phyloP scores from a whole-genome alignment of 192 early-diverging fungal species.

The Lobosporangium transversale region DNA sequence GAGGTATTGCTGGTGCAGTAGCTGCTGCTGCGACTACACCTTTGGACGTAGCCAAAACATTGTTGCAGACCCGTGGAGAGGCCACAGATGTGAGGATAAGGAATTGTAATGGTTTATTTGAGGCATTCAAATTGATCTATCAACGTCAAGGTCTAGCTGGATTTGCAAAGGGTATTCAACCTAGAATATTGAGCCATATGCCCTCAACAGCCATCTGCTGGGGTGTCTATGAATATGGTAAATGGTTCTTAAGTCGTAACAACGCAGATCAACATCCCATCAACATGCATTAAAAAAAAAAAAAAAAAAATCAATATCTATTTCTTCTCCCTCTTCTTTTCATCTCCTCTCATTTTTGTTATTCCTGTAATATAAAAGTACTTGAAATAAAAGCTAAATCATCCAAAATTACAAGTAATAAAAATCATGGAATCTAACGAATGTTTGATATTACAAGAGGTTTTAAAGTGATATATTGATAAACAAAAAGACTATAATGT shows the following conservation, averaged over 20 bases:
- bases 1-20: slow-evolving; percentile 88
- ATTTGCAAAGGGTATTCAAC: slow-evolving; percentile 81
- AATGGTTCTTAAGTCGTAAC: slow-evolving; percentile 67
- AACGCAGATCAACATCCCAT: slow-evolving; percentile 38
- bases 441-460: background rate
- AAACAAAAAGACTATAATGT: no score
- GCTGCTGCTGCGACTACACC: slow-evolving; percentile 92
- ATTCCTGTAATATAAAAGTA: background rate
- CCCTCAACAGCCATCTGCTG: slow-evolving; percentile 95
- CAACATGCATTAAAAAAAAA: slow-evolving; percentile 31
- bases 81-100: slow-evolving; percentile 75
- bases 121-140: slow-evolving; percentile 82
- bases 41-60: slow-evolving; percentile 96
- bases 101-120: slow-evolving; percentile 72
- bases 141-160: slow-evolving; percentile 78
- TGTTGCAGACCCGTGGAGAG: slow-evolving; percentile 92
- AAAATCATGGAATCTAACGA: background rate
- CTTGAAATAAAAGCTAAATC: background rate
- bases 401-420: background rate
- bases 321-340: background rate
- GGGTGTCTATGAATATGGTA: slow-evolving; percentile 91
- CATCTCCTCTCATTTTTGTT: background rate
- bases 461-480: no score
- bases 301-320: background rate
- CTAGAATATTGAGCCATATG: slow-evolving; percentile 90